Evolutionary conservation across 2,329 filamentous ascomycete genomes (phyloP), one percentile per base, ranked within the genome.

Genomic region (Botryotinia convoluta): DNA sequence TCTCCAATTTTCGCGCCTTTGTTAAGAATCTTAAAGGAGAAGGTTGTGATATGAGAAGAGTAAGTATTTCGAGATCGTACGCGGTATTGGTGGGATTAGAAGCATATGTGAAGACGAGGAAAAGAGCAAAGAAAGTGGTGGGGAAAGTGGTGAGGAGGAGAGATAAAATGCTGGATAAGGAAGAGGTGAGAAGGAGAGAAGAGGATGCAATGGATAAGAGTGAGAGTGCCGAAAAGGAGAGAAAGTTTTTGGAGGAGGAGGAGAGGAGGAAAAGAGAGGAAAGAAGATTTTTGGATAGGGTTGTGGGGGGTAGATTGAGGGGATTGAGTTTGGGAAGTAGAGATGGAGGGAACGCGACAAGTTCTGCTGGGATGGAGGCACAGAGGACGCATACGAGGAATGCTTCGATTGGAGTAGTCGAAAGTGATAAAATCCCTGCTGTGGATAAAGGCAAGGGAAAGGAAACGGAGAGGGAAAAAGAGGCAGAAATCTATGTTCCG

Each of bases 21-120:
- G 88, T 97, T 3, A 88, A 90, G 75, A 90, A 86, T 14, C 85
- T 98, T 7, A 89, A 90, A 77, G 89, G 91, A 0, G 88, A 88
- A 45, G 92, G 92, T 1, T 94, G 92, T 0, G 94, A 98, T 81
- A 92, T 95, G 88, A 89, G 87, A 22, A 90, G 88, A 39, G 90
- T 97, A 18, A 92, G 90, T 29, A 92, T 97, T 63, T 93, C 91
- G 60, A 91, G 94, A 78, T 92, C 91, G 2, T 97, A 97, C 79
- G 91, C 92, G 0, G 90, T 97, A 0, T 86, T 97, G 0, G 88
- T 95, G 0, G 95, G 95, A 0, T 85, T 97, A 7, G 94, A 97
- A 84, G 88, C 90, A 22, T 97, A 97, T 79, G 83, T 91, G 68
- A 90, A 90, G 78, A 91, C 91, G 20, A 89, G 90, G 68, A 72